Evolutionary conservation across 768 basidiomycete genomes (phyloP), one percentile per base, ranked within the genome.

Genomic region (Naganishia vaughanmartiniae): DNA sequence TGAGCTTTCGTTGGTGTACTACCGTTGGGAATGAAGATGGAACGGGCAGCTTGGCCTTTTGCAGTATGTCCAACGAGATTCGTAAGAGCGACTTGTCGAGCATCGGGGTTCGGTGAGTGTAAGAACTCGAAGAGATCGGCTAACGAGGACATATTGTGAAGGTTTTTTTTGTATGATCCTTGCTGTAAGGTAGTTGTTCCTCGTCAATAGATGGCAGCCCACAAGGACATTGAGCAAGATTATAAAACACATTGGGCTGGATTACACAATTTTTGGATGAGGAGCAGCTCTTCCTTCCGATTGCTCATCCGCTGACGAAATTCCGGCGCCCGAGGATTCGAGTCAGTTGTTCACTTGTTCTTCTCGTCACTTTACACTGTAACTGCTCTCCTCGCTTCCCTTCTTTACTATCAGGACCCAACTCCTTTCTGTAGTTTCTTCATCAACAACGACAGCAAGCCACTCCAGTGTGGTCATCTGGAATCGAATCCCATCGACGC

Each of bases 71-170:
- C 86, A 9, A 96, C 81, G 19, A 98, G 85, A 82, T 92, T 91
- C 53, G 88, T 85, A 9, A 98, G 84, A 4, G 95, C 92, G 70
- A 96, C 85, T 76, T 90, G 89, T 54, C 95, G 87, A 24, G 90
- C 94, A 76, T 92, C 88, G 0, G 90, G 91, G 75, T 94, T 95
- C 70, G 85, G 86, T 73, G 94, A 92, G 74, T 89, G 87, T 65
- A 98, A 82, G 78, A 98, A 98, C 2, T 86, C 87, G 15, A 93
- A 81, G 28, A 97, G 87, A 88, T 96, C 81, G n/a, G 73, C 72
- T 24, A 82, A 76, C 0, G 74, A 75, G 5, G 79, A 57, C 80
- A 81, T 81, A 10, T 17, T 75, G 71, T 12, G n/a, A 26, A 6
- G 9, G 65, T 9, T 1, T 1, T 26, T 26, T 69, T 31, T 39